phyloP scores from a whole-genome alignment of 306 rosid genomes.

The Carpinus fangiana region DNA sequence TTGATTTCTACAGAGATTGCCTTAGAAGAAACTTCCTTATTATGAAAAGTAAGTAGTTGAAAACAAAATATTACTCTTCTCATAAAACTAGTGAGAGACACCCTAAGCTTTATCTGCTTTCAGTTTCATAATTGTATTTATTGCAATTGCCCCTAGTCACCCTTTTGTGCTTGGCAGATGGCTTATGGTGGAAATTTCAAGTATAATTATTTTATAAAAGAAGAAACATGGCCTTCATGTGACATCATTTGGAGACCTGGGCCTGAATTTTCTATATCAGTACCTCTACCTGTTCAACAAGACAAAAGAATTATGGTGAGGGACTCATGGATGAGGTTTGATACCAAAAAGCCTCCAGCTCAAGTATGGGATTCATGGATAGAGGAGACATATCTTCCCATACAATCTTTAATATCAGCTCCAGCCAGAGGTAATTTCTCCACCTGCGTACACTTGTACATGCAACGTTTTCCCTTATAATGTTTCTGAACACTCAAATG shows the following conservation, averaged over 20 bases:
- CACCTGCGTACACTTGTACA: constrained; percentile 30
- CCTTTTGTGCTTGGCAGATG: constrained; percentile 52
- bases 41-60: constrained; percentile 3
- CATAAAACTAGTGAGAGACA: neutral
- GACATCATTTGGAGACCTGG: constrained; percentile 87
- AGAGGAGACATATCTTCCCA: constrained; percentile 68
- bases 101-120: constrained; percentile 21
- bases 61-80: neutral
- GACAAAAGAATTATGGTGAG: constrained; percentile 54
- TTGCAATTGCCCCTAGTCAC: constrained; percentile 20
- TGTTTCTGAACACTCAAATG: constrained; percentile 99
- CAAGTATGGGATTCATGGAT: constrained; percentile 49
- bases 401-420: constrained; percentile 41
- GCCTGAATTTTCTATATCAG: constrained; percentile 81
- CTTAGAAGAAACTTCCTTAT: neutral
- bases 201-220: constrained; percentile 82
- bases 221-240: constrained; percentile 51
- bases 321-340: constrained; percentile 80
- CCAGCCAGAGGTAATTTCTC: constrained; percentile 64
- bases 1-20: neutral
- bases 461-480: constrained; percentile 39
- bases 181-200: constrained; percentile 69
- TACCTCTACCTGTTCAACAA: constrained; percentile 49
- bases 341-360: constrained; percentile 42
- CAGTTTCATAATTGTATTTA: constrained; percentile 12